Conservation (phyloP, 75 land plant genomes). For the Sequoiadendron giganteum region DNA sequence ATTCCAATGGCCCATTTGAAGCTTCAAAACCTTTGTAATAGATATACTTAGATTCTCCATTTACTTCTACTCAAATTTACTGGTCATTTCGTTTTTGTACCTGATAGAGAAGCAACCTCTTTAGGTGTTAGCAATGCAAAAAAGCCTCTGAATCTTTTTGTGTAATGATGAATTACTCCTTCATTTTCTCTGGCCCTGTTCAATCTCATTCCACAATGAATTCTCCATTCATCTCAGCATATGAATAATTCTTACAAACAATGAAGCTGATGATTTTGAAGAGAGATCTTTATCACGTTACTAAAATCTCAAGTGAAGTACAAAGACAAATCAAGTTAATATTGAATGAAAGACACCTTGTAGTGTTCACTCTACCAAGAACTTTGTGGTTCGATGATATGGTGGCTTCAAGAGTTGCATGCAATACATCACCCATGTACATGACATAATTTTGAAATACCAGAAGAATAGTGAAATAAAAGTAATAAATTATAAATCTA, state of each 20-base stretch:
- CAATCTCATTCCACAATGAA: background rate
- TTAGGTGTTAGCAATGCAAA: conserved; percentile 53
- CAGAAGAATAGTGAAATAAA: background rate
- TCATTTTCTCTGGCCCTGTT: conserved; percentile 26
- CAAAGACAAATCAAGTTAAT: background rate
- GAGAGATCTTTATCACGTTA: no score
- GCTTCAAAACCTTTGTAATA: conserved; percentile 38
- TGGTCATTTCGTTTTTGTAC: background rate
- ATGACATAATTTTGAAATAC: conserved; percentile 42
- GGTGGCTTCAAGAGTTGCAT: conserved; percentile 30
- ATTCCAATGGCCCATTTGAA: conserved; percentile 33
- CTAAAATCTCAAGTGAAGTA: no score
- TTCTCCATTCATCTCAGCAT: no score
- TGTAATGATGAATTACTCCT: conserved; percentile 41
- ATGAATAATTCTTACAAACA: no score
- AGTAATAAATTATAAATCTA: background rate
- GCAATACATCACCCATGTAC: conserved; percentile 47
- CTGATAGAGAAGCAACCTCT: conserved; percentile 29
- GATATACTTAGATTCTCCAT: no score
- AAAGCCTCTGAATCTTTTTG: conserved; percentile 57
- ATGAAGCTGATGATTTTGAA: no score
- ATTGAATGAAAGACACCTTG: conserved; percentile 17
- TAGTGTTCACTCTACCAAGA: conserved; percentile 22
- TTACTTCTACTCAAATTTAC: no score
- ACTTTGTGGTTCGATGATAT: conserved; percentile 33